Evolutionary conservation across 345 rosid genomes (phyloP).

Genomic region (Gossypium herbaceum): DNA sequence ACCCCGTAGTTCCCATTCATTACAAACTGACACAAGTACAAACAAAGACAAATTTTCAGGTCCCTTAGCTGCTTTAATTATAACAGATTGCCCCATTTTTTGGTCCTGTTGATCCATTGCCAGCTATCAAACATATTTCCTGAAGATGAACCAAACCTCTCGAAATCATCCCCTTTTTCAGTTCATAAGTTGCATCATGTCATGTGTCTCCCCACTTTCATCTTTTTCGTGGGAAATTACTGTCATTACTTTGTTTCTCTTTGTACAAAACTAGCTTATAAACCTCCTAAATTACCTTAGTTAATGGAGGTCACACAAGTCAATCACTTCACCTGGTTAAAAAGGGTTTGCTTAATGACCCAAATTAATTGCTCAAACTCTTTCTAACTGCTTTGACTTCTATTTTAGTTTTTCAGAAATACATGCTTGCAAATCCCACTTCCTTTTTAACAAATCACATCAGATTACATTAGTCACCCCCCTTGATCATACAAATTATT

Average conservation of each 20-base stretch:
- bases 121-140: neutral
- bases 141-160: neutral
- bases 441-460: neutral
- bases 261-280: neutral
- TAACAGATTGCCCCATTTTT: conserved; percentile 8
- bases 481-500: neutral
- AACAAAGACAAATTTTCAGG: neutral
- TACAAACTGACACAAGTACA: neutral
- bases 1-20: neutral
- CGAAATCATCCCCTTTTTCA: neutral
- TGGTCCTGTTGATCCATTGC: neutral
- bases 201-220: too few relatives aligned
- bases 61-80: conserved; percentile 9
- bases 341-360: neutral
- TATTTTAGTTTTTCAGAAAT: neutral
- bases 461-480: neutral
- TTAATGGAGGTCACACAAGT: neutral
- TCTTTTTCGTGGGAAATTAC: too few relatives aligned
- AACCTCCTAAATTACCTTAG: neutral
- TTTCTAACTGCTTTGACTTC: neutral
- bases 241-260: neutral
- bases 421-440: neutral
- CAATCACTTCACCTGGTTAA: neutral
- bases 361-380: neutral
- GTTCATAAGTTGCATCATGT: neutral